Percentiles rank a stretch among this genome's conserved stretches.
Evolutionary conservation across 768 basidiomycete genomes (phyloP).

Genomic region (Mycena maculata): DNA sequence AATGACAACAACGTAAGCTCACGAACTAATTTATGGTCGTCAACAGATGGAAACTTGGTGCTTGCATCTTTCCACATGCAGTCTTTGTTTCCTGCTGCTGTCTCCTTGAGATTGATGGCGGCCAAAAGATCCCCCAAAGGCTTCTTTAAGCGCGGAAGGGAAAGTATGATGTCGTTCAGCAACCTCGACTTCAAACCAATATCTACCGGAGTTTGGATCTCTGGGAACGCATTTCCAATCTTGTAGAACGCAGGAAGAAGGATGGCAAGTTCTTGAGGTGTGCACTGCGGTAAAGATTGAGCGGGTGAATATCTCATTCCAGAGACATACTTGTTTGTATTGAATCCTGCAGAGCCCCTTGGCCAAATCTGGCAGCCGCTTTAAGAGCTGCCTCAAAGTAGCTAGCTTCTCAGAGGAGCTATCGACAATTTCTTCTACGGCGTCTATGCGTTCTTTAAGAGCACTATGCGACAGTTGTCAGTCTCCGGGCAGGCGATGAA

Average conservation of each 20-base stretch:
- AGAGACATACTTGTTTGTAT: constrained; percentile 83
- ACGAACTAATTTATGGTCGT: constrained; percentile 73
- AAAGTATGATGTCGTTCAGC: constrained; percentile 75
- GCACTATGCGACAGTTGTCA: constrained; percentile 54
- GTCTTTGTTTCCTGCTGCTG: constrained; percentile 74
- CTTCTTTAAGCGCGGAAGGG: constrained; percentile 73
- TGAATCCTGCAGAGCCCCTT: constrained; percentile 90
- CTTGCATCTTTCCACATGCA: constrained; percentile 72
- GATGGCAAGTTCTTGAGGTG: constrained; percentile 82
- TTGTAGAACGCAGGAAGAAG: constrained; percentile 82
- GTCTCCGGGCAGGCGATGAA: background rate
- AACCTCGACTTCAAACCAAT: constrained; percentile 73
- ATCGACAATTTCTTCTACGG: constrained; percentile 83
- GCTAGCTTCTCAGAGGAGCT: constrained; percentile 72
- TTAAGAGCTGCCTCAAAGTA: constrained; percentile 75
- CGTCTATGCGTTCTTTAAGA: constrained; percentile 81
- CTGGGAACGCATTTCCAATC: constrained; percentile 72
- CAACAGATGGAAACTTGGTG: constrained; percentile 62
- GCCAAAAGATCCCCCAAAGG: constrained; percentile 65
- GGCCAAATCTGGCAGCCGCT: constrained; percentile 86
- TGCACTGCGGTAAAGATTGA: constrained; percentile 64
- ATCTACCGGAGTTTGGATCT: constrained; percentile 52
- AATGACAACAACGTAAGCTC: background rate
- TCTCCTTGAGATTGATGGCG: constrained; percentile 69
- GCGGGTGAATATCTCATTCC: background rate